Evolutionary conservation across 257 asterid genomes (phyloP).

Genomic region (Echites panduratus): DNA sequence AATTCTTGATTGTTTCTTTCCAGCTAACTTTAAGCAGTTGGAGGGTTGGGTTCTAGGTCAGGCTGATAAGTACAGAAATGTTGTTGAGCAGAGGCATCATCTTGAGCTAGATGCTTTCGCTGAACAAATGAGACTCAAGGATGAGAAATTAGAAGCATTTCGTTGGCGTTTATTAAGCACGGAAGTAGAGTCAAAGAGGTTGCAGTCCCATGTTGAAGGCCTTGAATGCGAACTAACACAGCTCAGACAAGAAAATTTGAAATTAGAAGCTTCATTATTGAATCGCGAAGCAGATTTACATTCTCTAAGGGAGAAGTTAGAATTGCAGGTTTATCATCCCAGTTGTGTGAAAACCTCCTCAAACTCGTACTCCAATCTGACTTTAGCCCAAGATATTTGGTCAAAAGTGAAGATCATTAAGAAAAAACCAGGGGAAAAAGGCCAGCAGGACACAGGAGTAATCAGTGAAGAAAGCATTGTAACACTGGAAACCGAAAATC

Average conservation of each 20-base stretch:
- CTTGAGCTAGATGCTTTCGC: conserved; percentile 76
- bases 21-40: conserved; percentile 39
- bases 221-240: conserved; percentile 45
- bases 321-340: conserved; percentile 41
- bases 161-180: conserved; percentile 73
- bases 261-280: conserved; percentile 42
- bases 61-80: conserved; percentile 39
- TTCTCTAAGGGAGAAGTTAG: conserved; percentile 52
- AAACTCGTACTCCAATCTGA: conserved; percentile 32
- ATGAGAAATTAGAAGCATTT: conserved; percentile 64
- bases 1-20: neutral
- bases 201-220: conserved; percentile 53
- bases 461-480: conserved; percentile 25
- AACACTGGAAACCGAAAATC: conserved; percentile 19
- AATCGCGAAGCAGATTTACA: conserved; percentile 61
- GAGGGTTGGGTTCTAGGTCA: conserved; percentile 52
- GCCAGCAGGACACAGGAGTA: conserved; percentile 38
- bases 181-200: conserved; percentile 74
- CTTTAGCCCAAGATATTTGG: conserved; percentile 45
- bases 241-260: conserved; percentile 58
- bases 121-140: conserved; percentile 74
- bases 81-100: conserved; percentile 49
- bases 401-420: conserved; percentile 67
- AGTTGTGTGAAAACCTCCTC: conserved; percentile 47
- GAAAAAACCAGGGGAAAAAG: conserved; percentile 46